Evolutionary conservation across 768 basidiomycete species (phyloP).

Genomic region (Hericium rajendrae): DNA sequence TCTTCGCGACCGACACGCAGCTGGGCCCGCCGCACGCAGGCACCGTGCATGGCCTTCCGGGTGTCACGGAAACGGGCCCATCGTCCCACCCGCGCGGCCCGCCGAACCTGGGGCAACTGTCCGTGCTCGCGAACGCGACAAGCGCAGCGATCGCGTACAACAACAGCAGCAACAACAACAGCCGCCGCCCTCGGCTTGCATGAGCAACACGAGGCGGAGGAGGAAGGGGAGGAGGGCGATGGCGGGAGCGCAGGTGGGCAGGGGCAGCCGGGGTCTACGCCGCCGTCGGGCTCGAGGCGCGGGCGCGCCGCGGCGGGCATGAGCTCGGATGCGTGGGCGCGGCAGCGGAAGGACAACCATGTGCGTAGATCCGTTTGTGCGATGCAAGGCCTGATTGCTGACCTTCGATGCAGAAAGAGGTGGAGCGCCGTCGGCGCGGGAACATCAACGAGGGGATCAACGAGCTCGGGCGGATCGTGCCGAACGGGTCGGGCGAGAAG

Average conservation of each 20-base stretch:
- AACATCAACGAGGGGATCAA: constrained; percentile 97
- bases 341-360: constrained; percentile 77
- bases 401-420: constrained; percentile 71
- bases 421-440: constrained; percentile 87
- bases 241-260: constrained; percentile 5
- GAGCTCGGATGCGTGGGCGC: constrained; percentile 71
- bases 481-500: constrained; percentile 78
- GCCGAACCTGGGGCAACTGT: constrained; percentile 51
- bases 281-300: constrained; percentile 24
- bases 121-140: constrained; percentile 24
- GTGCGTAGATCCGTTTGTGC: constrained; percentile 28
- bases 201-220: not conserved
- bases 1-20: not conserved
- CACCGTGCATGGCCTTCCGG: constrained; percentile 10
- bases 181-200: constrained; percentile 11
- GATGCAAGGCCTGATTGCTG: not conserved
- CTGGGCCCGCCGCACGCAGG: constrained; percentile 2
- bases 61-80: constrained; percentile 59
- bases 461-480: constrained; percentile 81
- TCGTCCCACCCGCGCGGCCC: constrained; percentile 64
- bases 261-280: not conserved
- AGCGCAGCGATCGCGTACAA: not conserved
- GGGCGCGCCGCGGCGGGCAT: constrained; percentile 50
- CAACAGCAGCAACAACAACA: constrained; percentile 3
- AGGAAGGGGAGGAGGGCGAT: constrained; percentile 1